A percentile compares a stretch with the other conserved stretches of the same genome.
Evolutionary conservation across 2,329 filamentous ascomycete species (phyloP).

Genomic region (Pyrenochaeta sp.): DNA sequence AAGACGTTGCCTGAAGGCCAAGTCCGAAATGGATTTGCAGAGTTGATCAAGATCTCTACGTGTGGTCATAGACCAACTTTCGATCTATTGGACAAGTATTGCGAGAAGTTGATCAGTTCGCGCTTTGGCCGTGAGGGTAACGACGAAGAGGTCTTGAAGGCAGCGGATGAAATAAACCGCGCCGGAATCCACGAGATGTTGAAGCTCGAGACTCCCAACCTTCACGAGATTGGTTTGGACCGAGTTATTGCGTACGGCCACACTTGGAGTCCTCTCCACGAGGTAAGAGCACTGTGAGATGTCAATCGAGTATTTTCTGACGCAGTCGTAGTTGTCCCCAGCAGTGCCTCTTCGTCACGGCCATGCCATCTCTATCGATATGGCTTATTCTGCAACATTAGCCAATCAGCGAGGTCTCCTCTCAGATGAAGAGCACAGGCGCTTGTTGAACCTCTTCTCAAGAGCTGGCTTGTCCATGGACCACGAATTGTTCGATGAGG

Average conservation of each 20-base stretch:
- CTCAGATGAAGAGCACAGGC: conserved; percentile 65
- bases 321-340: conserved; percentile 63
- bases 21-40: conserved; percentile 76
- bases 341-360: conserved; percentile 74
- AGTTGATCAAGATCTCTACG: conserved; percentile 78
- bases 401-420: conserved; percentile 69
- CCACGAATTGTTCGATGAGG: conserved; percentile 71
- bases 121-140: conserved; percentile 70
- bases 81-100: conserved; percentile 72
- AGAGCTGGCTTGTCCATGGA: conserved; percentile 75
- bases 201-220: conserved; percentile 74
- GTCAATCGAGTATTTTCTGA: conserved; percentile 9
- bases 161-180: conserved; percentile 72
- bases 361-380: conserved; percentile 77
- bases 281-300: conserved; percentile 22
- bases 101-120: conserved; percentile 70
- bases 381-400: conserved; percentile 76
- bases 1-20: conserved; percentile 71
- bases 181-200: conserved; percentile 76
- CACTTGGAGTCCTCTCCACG: conserved; percentile 76
- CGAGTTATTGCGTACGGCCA: conserved; percentile 77
- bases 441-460: conserved; percentile 72
- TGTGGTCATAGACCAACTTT: conserved; percentile 73
- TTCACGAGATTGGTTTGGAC: conserved; percentile 76
- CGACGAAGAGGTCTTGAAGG: conserved; percentile 64